These are phyloP conservation scores for Cyathus striatus DNA, from an alignment of 768 basidiomycete genomes.

Conservation along the genomic window DNA sequence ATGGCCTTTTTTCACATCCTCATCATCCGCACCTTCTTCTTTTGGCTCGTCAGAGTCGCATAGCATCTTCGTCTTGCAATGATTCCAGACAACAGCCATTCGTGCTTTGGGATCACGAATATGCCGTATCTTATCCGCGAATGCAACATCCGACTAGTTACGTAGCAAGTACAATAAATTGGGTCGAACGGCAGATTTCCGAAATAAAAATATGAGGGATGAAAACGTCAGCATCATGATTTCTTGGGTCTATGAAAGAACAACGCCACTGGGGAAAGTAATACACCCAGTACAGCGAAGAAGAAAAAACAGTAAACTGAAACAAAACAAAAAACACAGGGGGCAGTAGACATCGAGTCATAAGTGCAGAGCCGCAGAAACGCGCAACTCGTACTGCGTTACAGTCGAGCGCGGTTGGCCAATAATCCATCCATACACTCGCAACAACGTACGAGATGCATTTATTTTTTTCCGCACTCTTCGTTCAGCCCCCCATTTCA, in stretches of 20 bases:
- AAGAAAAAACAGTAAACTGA: too few relatives aligned
- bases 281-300: slow-evolving; percentile 8
- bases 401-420: slow-evolving; percentile 60
- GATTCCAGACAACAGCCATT: slow-evolving; percentile 80
- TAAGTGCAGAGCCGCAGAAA: slow-evolving; percentile 57
- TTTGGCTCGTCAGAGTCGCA: slow-evolving; percentile 90
- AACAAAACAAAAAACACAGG: slow-evolving; percentile 42
- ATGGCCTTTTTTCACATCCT: slow-evolving; percentile 84
- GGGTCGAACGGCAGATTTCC: slow-evolving; percentile 18
- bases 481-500: slow-evolving; percentile 99
- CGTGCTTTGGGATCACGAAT: slow-evolving; percentile 82
- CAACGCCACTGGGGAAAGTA: not conserved
- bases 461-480: slow-evolving; percentile 71
- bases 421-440: slow-evolving; percentile 35
- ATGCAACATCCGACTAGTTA: slow-evolving; percentile 76
- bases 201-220: slow-evolving; percentile 47
- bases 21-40: slow-evolving; percentile 74
- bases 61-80: slow-evolving; percentile 82
- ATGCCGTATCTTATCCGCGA: slow-evolving; percentile 84
- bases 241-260: slow-evolving; percentile 22
- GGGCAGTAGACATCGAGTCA: slow-evolving; percentile 55
- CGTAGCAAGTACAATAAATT: slow-evolving; percentile 14
- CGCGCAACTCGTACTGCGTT: slow-evolving; percentile 59
- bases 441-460: slow-evolving; percentile 26
- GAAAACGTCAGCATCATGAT: slow-evolving; percentile 61